phyloP scores from a whole-genome alignment of 2,329 filamentous ascomycete species.

The Parascedosporium putredinis region DNA sequence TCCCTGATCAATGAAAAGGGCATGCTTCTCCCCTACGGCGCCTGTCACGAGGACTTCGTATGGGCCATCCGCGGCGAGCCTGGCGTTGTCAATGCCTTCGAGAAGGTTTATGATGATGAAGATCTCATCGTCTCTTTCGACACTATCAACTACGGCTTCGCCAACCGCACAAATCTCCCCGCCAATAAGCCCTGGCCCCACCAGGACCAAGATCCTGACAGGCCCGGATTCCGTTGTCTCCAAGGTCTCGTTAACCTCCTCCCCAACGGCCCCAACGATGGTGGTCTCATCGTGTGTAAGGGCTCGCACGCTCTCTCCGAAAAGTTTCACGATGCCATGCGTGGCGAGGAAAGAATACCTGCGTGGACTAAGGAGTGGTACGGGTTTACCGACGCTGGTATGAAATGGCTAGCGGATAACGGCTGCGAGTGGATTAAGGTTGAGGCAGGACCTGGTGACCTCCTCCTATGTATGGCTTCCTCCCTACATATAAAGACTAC shows the following conservation, averaged over 20 bases:
- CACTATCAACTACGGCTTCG: conserved; percentile 31
- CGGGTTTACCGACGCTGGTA: conserved; percentile 23
- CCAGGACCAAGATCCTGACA: conserved; percentile 30
- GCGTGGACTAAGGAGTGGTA: conserved; percentile 25
- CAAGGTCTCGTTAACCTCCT: conserved; percentile 38
- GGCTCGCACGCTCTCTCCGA: conserved; percentile 19
- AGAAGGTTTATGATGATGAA: conserved; percentile 31
- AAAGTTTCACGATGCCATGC: conserved; percentile 24
- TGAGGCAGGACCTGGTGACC: conserved; percentile 30
- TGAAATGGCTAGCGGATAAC: conserved; percentile 24
- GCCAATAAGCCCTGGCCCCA: conserved; percentile 32
- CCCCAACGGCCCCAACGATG: conserved; percentile 23
- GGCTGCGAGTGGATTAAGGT: conserved; percentile 25
- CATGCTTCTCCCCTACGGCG: conserved; percentile 35
- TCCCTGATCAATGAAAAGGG: conserved; percentile 35
- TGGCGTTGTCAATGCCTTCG: conserved; percentile 33
- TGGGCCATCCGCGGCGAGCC: conserved; percentile 38
- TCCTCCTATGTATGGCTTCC: conserved; percentile 28
- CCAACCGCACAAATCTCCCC: conserved; percentile 23
- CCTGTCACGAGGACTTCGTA: conserved; percentile 36
- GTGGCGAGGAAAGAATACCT: conserved; percentile 23
- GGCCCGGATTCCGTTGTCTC: conserved; percentile 35
- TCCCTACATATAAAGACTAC: background rate
- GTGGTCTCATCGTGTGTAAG: conserved; percentile 22
- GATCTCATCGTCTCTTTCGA: conserved; percentile 40